Evolutionary conservation across 2,329 filamentous ascomycete genomes (phyloP), one percentile per base, ranked within the genome.

Genomic region (Talaromyces sp.): DNA sequence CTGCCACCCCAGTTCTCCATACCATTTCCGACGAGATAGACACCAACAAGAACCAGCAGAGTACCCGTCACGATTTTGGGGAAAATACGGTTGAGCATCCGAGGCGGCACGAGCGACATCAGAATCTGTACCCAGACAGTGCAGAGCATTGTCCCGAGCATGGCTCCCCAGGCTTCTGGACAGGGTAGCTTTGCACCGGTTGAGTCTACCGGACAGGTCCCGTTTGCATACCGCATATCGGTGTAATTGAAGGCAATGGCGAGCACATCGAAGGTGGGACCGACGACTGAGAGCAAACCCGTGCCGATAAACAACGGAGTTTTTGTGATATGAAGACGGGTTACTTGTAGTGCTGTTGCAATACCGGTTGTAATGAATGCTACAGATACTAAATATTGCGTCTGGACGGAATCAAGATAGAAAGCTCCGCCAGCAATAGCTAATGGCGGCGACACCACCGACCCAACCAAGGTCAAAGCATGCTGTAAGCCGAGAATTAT

Each of bases 231-330:
- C 2, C 67, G 64, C 89, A 93, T 93, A 71, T 93, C 89, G 2
- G 80, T 72, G 49, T 95, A 84, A 4, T 87, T 89, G 54, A 90
- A 84, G 1, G 90, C 89, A 28, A 92, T 85, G 3, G 88, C 85
- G 63, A 93, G 91, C 63, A 90, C 88, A 53, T 88, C 82, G 71
- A 93, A 93, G 0, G 89, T 91, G 17, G 91, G 88, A 17, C 89
- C 90, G 3, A 92, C 89, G 3, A 92, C 91, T 0, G 88, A 91
- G 62, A 95, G 87, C 27, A 95, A 77, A 2, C 91, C 91, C 0
- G 91, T 95, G 11, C 91, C 90, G 62, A 92, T 76, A 65, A 86
- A 91, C 72, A 92, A 92, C 2, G 87, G 88, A 0, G 90, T 91
- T 65, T 84, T 84, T 66, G 81, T 84, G 67, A 95, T 86, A 67